Base-by-base conservation (phyloP, 148 eudicot species). In the Dysphania ambrosioides region DNA sequence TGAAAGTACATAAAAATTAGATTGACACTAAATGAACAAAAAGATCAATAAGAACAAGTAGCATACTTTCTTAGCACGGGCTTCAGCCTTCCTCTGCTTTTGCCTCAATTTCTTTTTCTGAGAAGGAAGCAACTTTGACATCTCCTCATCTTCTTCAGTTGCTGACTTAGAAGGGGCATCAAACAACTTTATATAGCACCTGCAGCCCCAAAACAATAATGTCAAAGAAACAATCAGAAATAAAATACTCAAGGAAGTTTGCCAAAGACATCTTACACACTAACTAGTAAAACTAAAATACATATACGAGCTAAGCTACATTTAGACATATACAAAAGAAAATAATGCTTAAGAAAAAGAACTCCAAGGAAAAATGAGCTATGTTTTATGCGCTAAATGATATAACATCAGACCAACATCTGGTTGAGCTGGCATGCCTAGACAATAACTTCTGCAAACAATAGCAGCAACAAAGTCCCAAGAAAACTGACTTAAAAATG, bases 81-180 rank as follows among this genome's bases (percentile, higher is more conserved):
- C 97, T 79, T 92, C 98, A 55, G 99, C 97, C 79, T 95, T 95
- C 75, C 91, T 88, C 85, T 90, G 99, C 82, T 89, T 95, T 87
- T 95, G 99, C 73, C 88, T 90, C 88, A 95, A 23, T 81, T 95
- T 95, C 94, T 95, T 92, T 82, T 90, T 92, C 80, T 95, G 99
- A 64, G 96, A 73, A 82, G 97, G 83, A 75, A 87, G 88, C 84
- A 95, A 75, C 77, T 86, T 95, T 15, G 96, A 84, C 88, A 90
- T 86, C 74, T 95, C 96, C 75, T 92, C 97, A 64, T 95, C 97
- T 83, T 90, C 97, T 79, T 95, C 99, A 23, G 87, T 71, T n/a
- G 89, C 77, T 29, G 94, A 87, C 86, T 95, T 95, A 75, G 90
- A 68, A 79, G 99, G 99, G 75, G 92, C 83, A 83, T 95, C 99